Evolutionary conservation across 2,329 filamentous ascomycete genomes (phyloP).

Genomic region (Colletotrichum cordylinicola): DNA sequence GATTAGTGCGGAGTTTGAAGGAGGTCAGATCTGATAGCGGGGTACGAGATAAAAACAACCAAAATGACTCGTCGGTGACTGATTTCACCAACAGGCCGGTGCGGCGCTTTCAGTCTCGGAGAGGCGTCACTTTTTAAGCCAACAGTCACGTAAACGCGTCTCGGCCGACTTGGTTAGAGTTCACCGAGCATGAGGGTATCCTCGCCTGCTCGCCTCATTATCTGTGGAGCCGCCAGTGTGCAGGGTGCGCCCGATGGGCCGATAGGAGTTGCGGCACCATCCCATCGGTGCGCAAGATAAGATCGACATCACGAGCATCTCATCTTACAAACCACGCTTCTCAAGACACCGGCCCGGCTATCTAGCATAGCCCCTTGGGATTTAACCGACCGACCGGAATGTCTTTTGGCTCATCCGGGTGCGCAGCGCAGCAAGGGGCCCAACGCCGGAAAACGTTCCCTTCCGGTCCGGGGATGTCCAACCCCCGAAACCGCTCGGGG

Average conservation of each 20-base stretch:
- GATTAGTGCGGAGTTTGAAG: background rate
- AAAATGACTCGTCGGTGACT: background rate
- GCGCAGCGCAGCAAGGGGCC: background rate
- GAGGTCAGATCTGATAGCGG: background rate
- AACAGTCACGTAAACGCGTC: background rate
- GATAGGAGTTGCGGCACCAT: background rate
- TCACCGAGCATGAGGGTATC: background rate
- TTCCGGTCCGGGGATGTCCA: background rate
- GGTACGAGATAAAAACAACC: background rate
- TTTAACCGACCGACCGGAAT: background rate
- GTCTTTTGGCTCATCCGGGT: background rate
- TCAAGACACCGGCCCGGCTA: background rate
- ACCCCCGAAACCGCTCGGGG: background rate
- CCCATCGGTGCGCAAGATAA: background rate
- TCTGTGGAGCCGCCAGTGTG: background rate
- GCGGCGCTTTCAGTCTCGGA: background rate
- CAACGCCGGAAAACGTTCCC: background rate
- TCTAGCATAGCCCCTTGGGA: background rate
- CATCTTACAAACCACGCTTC: background rate
- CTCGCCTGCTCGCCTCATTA: background rate
- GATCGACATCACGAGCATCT: background rate
- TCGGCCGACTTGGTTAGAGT: background rate
- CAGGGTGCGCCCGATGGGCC: background rate
- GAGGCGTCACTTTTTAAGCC: background rate
- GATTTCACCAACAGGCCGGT: background rate